A percentile compares a stretch with the other conserved stretches of the same genome.
phyloP scores from a whole-genome alignment of 306 rosid species.

The Astragalus membranaceus region DNA sequence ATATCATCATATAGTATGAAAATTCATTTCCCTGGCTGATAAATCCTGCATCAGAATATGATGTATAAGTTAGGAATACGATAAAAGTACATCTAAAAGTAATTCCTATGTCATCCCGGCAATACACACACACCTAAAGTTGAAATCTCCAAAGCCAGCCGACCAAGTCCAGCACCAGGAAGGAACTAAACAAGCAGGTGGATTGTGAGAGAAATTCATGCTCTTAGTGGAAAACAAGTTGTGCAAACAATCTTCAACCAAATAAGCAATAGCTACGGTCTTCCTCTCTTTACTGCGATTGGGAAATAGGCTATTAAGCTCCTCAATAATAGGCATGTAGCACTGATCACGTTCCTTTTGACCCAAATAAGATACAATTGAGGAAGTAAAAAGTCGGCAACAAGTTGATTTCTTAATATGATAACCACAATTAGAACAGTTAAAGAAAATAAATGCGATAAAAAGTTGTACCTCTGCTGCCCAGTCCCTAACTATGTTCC shows the following conservation, averaged over 20 bases:
- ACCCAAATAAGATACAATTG: conserved; percentile 49
- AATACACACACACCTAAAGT: conserved; percentile 58
- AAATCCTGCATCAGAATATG: conserved; percentile 58
- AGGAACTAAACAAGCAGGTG: conserved; percentile 96
- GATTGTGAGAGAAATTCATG: conserved; percentile 45
- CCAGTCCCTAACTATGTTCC: conserved; percentile 97
- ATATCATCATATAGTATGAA: conserved; percentile 99
- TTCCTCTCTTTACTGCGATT: conserved; percentile 64
- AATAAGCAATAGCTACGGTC: neutral
- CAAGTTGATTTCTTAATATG: neutral
- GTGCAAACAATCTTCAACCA: conserved; percentile 18
- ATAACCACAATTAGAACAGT: neutral
- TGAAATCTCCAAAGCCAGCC: conserved; percentile 93
- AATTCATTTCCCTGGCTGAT: conserved; percentile 95
- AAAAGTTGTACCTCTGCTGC: conserved; percentile 63
- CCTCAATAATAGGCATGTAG: conserved; percentile 88
- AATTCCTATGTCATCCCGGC: neutral
- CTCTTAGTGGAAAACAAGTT: conserved; percentile 24
- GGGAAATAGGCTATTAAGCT: conserved; percentile 67
- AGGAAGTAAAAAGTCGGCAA: neutral
- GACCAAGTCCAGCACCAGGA: conserved; percentile 99
- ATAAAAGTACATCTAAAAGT: neutral
- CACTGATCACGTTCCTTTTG: conserved; percentile 92
- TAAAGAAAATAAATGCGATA: neutral
- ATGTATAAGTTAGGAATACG: conserved; percentile 11